phyloP scores from a whole-genome alignment of 2,329 filamentous ascomycete genomes.

The Raffaelea ambrosiae region DNA sequence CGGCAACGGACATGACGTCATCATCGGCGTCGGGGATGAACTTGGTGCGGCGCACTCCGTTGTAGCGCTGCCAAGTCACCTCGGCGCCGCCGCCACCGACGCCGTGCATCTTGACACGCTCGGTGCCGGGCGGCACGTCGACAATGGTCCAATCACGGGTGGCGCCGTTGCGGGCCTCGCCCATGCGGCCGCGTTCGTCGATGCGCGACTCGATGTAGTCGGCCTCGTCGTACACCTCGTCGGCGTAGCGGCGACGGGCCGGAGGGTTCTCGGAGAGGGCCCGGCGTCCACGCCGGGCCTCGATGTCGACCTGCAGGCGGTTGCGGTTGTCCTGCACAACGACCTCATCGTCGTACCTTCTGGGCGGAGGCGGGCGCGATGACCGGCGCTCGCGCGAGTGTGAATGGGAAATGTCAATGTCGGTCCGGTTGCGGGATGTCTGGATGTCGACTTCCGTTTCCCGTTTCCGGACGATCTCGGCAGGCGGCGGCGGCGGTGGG shows the following conservation, averaged over 20 bases:
- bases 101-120: conserved; percentile 75
- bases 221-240: conserved; percentile 56
- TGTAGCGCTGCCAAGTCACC: conserved; percentile 71
- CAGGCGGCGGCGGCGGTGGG: conserved; percentile 39
- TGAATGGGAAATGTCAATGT: conserved; percentile 45
- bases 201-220: conserved; percentile 50
- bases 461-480: conserved; percentile 29
- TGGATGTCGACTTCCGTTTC: conserved; percentile 57
- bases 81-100: conserved; percentile 67
- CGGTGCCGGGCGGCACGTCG: conserved; percentile 76
- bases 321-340: conserved; percentile 51
- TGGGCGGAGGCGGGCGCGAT: conserved; percentile 25
- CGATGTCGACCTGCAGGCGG: conserved; percentile 35
- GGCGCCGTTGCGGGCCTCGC: conserved; percentile 65
- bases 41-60: conserved; percentile 64
- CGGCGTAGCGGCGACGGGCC: conserved; percentile 19
- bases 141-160: conserved; percentile 75
- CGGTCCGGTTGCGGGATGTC: conserved; percentile 43
- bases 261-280: conserved; percentile 34
- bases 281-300: conserved; percentile 19
- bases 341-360: conserved; percentile 54
- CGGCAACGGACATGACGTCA: conserved; percentile 12
- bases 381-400: conserved; percentile 32
- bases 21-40: conserved; percentile 60
- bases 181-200: conserved; percentile 54